Base-by-base conservation (phyloP, 2,329 filamentous ascomycete genomes). In the Cordyceps sp. region DNA sequence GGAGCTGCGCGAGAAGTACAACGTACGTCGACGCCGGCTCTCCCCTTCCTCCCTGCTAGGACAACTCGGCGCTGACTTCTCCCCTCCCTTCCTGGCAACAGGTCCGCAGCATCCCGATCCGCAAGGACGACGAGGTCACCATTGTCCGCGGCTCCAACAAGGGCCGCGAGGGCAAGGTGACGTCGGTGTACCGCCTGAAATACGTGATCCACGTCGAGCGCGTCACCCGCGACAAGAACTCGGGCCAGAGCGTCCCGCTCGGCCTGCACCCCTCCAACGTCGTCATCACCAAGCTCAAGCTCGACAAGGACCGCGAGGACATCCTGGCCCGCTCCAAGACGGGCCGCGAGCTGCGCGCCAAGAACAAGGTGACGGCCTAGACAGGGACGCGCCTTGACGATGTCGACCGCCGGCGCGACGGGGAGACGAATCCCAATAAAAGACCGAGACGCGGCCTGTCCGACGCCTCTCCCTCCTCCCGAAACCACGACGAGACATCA, bases 1-100 rank as follows among this genome's bases (percentile, higher is more conserved):
- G 74, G 90, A 98, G 71, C 77, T 98, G 59, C 79, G 85, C 59
- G 86, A 93, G 68, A 90, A 98, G 78, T 82, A 98, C 81, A 93
- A 93, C 65, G 90, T 94, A 73, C 48, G 80, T 59, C 35, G 22
- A 29, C 4, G 10, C n/a, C 3, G n/a, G 5, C 12, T 17, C 19
- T 22, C 28, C 6, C 12, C 12, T 14, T 14, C 3, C 18, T 10
- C 12, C 15, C 6, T 15, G 6, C 9, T 14, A 10, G 6, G 13
- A 3, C 6, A 17, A n/a, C 6, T 10, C 21, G 6, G 2, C 33
- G 19, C 36, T 33, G 26, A 31, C 28, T 6, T n/a, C 13, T 19
- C 10, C 12, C 10, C 8, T 32, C 8, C 9, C 9, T 5, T n/a
- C n/a, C n/a, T n/a, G n/a, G n/a, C n/a, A n/a, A 37, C 44, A 92